Percentiles rank a stretch among this genome's conserved stretches.
These are phyloP conservation scores for Arthromyces matolae DNA, from an alignment of 768 basidiomycete species.

Conservation along the genomic window DNA sequence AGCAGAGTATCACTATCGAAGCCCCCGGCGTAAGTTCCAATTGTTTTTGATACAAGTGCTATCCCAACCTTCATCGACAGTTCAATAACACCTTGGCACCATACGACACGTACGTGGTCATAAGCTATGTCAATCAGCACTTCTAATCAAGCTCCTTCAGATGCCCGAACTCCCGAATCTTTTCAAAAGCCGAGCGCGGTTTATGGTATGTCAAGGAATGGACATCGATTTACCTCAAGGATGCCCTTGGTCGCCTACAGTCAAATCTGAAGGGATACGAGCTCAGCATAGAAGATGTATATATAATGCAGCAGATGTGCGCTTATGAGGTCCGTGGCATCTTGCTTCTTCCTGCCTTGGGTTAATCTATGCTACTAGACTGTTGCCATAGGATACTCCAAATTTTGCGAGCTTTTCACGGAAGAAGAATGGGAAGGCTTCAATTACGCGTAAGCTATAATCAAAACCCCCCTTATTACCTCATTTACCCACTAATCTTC, in stretches of 20 bases:
- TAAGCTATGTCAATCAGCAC: neutral
- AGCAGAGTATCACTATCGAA: slow-evolving; percentile 76
- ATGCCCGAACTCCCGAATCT: slow-evolving; percentile 58
- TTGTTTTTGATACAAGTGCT: slow-evolving; percentile 12
- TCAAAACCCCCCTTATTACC: neutral
- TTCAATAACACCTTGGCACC: slow-evolving; percentile 87
- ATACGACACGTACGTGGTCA: slow-evolving; percentile 58
- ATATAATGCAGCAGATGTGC: slow-evolving; percentile 77
- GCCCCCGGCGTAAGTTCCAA: slow-evolving; percentile 42
- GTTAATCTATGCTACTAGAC: slow-evolving; percentile 61
- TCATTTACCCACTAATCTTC: neutral
- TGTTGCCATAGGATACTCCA: slow-evolving; percentile 86
- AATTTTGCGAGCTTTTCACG: slow-evolving; percentile 88
- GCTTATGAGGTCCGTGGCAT: slow-evolving; percentile 91
- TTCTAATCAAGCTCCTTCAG: slow-evolving; percentile 22
- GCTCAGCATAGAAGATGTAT: slow-evolving; percentile 65
- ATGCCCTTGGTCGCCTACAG: slow-evolving; percentile 60
- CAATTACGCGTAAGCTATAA: slow-evolving; percentile 57
- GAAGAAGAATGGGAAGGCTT: slow-evolving; percentile 93
- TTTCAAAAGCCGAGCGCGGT: slow-evolving; percentile 53
- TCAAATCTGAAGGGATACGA: slow-evolving; percentile 56
- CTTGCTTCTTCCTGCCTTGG: no score
- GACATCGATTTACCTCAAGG: slow-evolving; percentile 67
- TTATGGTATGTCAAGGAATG: slow-evolving; percentile 57
- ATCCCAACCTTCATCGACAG: slow-evolving; percentile 25